phyloP scores from a whole-genome alignment of 352 stramenopile species.

The Pythium aristosporum region DNA sequence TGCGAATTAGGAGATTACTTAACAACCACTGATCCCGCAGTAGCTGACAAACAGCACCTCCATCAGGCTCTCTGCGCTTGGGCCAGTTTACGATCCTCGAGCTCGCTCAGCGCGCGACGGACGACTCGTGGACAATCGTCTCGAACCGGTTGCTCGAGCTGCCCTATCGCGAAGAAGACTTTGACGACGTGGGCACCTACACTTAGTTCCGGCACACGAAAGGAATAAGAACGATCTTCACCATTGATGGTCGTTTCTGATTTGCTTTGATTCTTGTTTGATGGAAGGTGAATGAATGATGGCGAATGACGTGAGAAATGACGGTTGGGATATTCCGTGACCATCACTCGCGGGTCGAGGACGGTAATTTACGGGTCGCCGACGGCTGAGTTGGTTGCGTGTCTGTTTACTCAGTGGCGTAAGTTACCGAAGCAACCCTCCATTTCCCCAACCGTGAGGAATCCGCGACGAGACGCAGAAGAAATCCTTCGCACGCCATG shows the following conservation, averaged over 20 bases:
- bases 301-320: not conserved
- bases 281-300: conserved; percentile 13
- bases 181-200: conserved; percentile 2
- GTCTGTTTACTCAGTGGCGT: not conserved
- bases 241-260: not conserved
- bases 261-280: not conserved
- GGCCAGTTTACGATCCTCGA: conserved; percentile 80
- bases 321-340: conserved; percentile 2
- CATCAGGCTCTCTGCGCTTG: conserved; percentile 53
- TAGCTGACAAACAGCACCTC: not conserved
- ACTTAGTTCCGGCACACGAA: not conserved
- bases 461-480: conserved; percentile 15
- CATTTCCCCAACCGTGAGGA: not conserved
- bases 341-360: conserved; percentile 9
- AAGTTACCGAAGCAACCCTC: conserved; percentile 2
- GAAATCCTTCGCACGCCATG: conserved; percentile 11
- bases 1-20: conserved; percentile 19
- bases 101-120: conserved; percentile 46
- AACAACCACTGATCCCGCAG: not conserved
- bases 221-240: not conserved
- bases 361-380: conserved; percentile 7
- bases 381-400: not conserved
- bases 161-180: conserved; percentile 15
- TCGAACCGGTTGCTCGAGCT: conserved; percentile 20
- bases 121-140: conserved; percentile 52